Conservation (phyloP, 1,284 basidiomycete genomes). For the Naganishia albida region DNA sequence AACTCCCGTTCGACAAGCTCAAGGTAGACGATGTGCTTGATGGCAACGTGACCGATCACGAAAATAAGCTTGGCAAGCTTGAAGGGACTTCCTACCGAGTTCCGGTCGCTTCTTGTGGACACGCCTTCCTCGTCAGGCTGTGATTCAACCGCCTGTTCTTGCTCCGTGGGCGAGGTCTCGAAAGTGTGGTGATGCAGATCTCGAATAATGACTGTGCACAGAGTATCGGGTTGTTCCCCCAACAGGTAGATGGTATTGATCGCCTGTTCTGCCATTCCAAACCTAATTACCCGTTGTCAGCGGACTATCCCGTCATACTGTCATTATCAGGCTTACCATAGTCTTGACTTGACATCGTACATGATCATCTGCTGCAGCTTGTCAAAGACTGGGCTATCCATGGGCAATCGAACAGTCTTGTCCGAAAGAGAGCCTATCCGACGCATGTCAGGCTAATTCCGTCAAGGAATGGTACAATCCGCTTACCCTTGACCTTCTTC, state of each 20-base stretch:
- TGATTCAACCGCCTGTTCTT: conserved; percentile 30
- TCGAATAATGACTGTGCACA: conserved; percentile 81
- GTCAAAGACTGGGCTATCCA: conserved; percentile 83
- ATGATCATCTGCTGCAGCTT: conserved; percentile 78
- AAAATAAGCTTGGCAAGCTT: conserved; percentile 86
- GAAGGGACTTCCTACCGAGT: background rate
- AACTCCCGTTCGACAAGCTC: conserved; percentile 96
- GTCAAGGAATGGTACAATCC: background rate
- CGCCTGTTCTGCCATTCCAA: conserved; percentile 92
- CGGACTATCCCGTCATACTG: no score
- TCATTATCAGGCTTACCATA: conserved; percentile 63
- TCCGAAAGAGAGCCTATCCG: conserved; percentile 76
- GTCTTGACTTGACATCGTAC: conserved; percentile 74
- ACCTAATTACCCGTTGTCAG: conserved; percentile 54
- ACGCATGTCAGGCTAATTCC: conserved; percentile 19
- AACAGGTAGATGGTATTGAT: conserved; percentile 95
- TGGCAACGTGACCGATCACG: conserved; percentile 90
- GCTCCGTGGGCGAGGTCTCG: conserved; percentile 38
- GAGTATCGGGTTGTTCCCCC: conserved; percentile 85
- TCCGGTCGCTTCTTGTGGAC: conserved; percentile 7
- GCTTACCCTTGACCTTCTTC: conserved; percentile 90
- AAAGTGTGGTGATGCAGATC: conserved; percentile 76
- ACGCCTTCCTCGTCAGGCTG: background rate
- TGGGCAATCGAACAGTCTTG: conserved; percentile 81
- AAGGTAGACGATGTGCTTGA: conserved; percentile 96